phyloP scores from a whole-genome alignment of 1,284 basidiomycete genomes.

The Mycosarcoma maydis region DNA sequence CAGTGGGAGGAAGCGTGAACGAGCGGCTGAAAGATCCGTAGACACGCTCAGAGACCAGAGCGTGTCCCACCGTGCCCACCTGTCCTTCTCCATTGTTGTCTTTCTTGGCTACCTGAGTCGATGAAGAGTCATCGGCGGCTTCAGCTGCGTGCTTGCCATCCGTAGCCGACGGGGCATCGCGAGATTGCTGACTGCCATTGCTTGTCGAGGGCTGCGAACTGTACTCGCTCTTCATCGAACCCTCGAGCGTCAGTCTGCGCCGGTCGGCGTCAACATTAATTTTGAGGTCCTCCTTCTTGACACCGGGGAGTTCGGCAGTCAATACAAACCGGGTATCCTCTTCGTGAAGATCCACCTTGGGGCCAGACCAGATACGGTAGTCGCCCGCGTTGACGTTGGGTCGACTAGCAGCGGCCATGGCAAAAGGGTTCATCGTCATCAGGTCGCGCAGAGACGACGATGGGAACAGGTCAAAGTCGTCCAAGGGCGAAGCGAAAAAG shows the following conservation, averaged over 20 bases:
- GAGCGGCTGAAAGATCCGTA: conserved; percentile 54
- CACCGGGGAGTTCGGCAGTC: conserved; percentile 49
- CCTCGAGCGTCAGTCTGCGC: conserved; percentile 49
- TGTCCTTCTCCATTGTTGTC: conserved; percentile 16
- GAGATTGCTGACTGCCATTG: not conserved
- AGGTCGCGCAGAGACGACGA: conserved; percentile 30
- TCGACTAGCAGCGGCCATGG: conserved; percentile 17
- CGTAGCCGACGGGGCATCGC: not conserved
- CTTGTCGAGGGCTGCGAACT: conserved; percentile 10
- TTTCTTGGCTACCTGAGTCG: conserved; percentile 40
- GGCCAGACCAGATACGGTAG: conserved; percentile 42
- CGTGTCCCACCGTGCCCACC: conserved; percentile 25
- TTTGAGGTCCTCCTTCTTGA: conserved; percentile 54
- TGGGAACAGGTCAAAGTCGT: conserved; percentile 43
- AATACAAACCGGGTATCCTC: conserved; percentile 40
- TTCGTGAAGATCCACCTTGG: conserved; percentile 50
- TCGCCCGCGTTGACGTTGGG: conserved; percentile 23
- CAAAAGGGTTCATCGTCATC: conserved; percentile 32
- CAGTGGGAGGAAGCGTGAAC: conserved; percentile 47
- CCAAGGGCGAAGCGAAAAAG: conserved; percentile 37
- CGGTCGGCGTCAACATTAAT: conserved; percentile 45
- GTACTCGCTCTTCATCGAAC: conserved; percentile 48
- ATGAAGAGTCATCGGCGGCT: not conserved
- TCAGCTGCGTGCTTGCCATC: conserved; percentile 6
- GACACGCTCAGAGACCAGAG: conserved; percentile 49